A percentile compares a stretch with the other conserved stretches of the same genome.
These are phyloP conservation scores for Lentithecium fluviatile DNA, from an alignment of 495 filamentous ascomycete species.

Conservation along the genomic window DNA sequence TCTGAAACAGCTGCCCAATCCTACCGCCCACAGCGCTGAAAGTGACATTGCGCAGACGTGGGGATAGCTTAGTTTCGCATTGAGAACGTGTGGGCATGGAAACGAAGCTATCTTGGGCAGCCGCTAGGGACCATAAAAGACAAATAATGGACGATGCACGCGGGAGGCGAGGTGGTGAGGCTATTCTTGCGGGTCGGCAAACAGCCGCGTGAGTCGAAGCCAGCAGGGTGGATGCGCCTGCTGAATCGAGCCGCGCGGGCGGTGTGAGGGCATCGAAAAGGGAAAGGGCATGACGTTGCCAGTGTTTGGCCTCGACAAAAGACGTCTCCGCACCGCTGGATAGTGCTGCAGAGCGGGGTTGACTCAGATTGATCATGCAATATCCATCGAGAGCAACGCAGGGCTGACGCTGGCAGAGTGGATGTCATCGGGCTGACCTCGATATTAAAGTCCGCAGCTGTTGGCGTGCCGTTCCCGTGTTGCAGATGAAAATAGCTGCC, in stretches of 20 bases:
- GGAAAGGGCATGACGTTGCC: neutral
- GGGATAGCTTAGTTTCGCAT: too few species aligned
- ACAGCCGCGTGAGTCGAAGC: too few species aligned
- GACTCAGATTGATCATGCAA: slow-evolving; percentile 15
- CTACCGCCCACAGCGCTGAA: too few species aligned
- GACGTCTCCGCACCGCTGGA: slow-evolving; percentile 7
- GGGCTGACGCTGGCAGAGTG: slow-evolving; percentile 2
- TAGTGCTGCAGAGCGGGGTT: slow-evolving; percentile 5
- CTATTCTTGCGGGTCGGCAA: too few species aligned
- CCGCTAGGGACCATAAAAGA: too few species aligned
- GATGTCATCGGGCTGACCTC: slow-evolving; percentile 5
- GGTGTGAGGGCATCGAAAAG: neutral
- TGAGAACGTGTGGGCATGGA: too few species aligned
- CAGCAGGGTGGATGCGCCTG: neutral
- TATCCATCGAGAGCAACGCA: slow-evolving; percentile 4
- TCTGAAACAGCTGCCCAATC: too few species aligned
- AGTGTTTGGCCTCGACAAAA: neutral
- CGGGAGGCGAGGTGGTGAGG: too few species aligned
- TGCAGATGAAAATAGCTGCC: neutral
- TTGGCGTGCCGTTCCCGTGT: slow-evolving; percentile 2
- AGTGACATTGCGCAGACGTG: too few species aligned
- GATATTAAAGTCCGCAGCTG: slow-evolving; percentile 21
- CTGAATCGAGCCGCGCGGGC: neutral
- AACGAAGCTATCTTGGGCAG: too few species aligned
- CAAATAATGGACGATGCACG: too few species aligned